Evolutionary conservation across 306 rosid species (phyloP).

Genomic region (Spatholobus suberectus): DNA sequence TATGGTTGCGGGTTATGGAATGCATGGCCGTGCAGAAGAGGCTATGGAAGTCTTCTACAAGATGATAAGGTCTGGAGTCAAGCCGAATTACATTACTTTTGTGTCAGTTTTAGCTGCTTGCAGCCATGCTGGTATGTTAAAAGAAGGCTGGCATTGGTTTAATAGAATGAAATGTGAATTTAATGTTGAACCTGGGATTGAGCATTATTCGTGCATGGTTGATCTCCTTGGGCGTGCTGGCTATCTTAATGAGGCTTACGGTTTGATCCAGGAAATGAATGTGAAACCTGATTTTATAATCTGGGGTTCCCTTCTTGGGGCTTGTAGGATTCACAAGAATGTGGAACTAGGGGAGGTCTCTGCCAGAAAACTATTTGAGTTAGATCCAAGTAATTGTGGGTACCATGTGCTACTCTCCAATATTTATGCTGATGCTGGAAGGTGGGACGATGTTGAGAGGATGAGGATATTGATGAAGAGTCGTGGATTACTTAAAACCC

Average conservation of each 20-base stretch:
- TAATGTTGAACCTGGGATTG: slow-evolving; percentile 71
- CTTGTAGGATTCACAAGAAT: slow-evolving; percentile 76
- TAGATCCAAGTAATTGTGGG: slow-evolving; percentile 76
- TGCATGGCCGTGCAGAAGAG: slow-evolving; percentile 74
- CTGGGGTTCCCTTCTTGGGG: slow-evolving; percentile 87
- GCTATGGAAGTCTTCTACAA: slow-evolving; percentile 65
- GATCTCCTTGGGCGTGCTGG: slow-evolving; percentile 88
- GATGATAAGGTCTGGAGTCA: slow-evolving; percentile 61
- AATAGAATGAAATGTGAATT: slow-evolving; percentile 63
- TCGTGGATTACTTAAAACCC: slow-evolving; percentile 67
- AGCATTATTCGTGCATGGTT: slow-evolving; percentile 83
- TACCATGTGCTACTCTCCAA: slow-evolving; percentile 79
- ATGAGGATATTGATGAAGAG: slow-evolving; percentile 73
- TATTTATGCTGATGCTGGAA: slow-evolving; percentile 81
- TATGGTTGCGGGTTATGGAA: slow-evolving; percentile 81
- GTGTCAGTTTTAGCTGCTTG: slow-evolving; percentile 78
- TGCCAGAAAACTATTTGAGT: slow-evolving; percentile 68
- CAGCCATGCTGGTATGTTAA: slow-evolving; percentile 76
- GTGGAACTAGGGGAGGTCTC: slow-evolving; percentile 76
- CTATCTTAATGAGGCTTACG: slow-evolving; percentile 65
- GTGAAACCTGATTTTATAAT: slow-evolving; percentile 69
- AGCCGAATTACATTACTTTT: slow-evolving; percentile 71
- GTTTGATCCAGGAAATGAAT: slow-evolving; percentile 74
- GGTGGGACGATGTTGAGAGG: slow-evolving; percentile 78
- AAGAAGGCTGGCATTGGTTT: slow-evolving; percentile 88